These are phyloP conservation scores for Ramularia endophylla DNA, from an alignment of 2,329 filamentous ascomycete genomes.

Conservation along the genomic window DNA sequence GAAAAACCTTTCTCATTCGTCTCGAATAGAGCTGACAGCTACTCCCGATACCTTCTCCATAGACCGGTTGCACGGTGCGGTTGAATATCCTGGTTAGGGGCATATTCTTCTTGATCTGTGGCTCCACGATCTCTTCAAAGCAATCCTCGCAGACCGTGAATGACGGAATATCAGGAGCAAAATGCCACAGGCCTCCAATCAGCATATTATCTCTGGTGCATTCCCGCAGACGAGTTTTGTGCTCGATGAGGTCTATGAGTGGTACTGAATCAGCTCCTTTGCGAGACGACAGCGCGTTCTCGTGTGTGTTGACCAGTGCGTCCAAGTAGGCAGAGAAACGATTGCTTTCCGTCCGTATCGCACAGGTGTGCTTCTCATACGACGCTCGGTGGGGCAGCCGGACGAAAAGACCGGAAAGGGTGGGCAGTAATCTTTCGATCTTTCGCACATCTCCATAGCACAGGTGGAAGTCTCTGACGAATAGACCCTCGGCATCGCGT, in stretches of 20 bases:
- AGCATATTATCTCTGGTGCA: constrained; percentile 61
- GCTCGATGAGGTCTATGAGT: constrained; percentile 59
- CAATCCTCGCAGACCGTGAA: constrained; percentile 85
- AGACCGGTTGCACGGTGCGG: constrained; percentile 52
- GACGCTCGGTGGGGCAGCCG: constrained; percentile 41
- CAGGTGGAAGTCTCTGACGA: constrained; percentile 65
- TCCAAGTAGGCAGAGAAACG: constrained; percentile 54
- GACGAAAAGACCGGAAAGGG: constrained; percentile 60
- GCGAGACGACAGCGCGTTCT: constrained; percentile 33
- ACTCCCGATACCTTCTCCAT: constrained; percentile 41
- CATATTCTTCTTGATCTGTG: constrained; percentile 49
- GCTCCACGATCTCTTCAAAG: constrained; percentile 72
- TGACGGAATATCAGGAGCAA: constrained; percentile 62
- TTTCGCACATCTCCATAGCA: constrained; percentile 69
- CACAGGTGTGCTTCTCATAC: constrained; percentile 55
- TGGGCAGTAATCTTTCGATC: constrained; percentile 67
- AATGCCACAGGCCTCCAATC: constrained; percentile 65
- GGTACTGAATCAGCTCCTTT: constrained; percentile 50
- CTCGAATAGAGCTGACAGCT: constrained; percentile 75
- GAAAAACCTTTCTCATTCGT: constrained; percentile 71
- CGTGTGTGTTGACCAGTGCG: constrained; percentile 49
- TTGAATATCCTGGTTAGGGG: constrained; percentile 60
- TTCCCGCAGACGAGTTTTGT: constrained; percentile 53
- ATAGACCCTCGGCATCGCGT: constrained; percentile 60
- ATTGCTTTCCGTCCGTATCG: constrained; percentile 58